Evolutionary conservation across 345 rosid species (phyloP).

Genomic region (Lepidium africanum): DNA sequence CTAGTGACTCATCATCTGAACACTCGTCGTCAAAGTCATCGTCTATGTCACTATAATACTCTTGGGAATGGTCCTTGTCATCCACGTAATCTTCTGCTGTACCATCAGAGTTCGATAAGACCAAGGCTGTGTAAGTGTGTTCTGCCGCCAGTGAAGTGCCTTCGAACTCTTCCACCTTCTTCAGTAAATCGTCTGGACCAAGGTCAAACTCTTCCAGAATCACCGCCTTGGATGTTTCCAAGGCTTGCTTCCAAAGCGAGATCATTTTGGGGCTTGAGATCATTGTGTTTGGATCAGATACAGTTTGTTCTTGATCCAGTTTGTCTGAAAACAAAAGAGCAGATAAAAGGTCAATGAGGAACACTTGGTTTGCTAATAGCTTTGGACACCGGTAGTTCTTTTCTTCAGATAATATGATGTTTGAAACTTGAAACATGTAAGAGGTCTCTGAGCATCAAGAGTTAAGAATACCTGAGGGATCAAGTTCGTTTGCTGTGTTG

Average conservation of each 20-base stretch:
- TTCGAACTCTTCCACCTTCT: slow-evolving; percentile 71
- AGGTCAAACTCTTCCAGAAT: slow-evolving; percentile 47
- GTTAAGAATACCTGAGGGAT: slow-evolving; percentile 31
- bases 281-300: slow-evolving; percentile 20
- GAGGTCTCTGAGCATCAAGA: background rate
- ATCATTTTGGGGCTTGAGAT: slow-evolving; percentile 76
- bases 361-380: background rate
- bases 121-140: slow-evolving; percentile 64
- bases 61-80: slow-evolving; percentile 23
- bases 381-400: background rate
- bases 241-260: slow-evolving; percentile 61
- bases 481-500: slow-evolving; percentile 15
- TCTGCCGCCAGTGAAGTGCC: slow-evolving; percentile 55
- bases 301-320: background rate
- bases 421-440: background rate
- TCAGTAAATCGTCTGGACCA: slow-evolving; percentile 58
- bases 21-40: slow-evolving; percentile 39
- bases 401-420: background rate
- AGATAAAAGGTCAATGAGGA: background rate
- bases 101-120: slow-evolving; percentile 31
- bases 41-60: slow-evolving; percentile 24
- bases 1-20: slow-evolving; percentile 35
- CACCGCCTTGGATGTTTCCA: slow-evolving; percentile 62
- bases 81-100: slow-evolving; percentile 29
- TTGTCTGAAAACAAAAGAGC: slow-evolving; percentile 12